A percentile compares a stretch with the other conserved stretches of the same genome.
Evolutionary conservation across 371 early-diverging fungal species (phyloP).

Genomic region (Syncephalastrum contaminatum): DNA sequence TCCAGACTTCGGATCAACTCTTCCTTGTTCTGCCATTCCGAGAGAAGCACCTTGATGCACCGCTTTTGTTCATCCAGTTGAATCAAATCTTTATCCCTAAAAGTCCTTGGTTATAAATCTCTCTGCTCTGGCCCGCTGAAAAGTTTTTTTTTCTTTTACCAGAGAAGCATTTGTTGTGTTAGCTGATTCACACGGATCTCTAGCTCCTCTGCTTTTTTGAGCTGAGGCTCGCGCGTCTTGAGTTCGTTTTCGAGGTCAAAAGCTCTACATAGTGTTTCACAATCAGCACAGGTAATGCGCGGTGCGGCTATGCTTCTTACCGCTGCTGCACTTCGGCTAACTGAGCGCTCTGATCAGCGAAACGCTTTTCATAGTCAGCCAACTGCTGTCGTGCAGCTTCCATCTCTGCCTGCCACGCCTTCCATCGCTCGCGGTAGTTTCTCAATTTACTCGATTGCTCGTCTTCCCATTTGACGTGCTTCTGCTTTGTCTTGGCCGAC

Average conservation of each 20-base stretch:
- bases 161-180: conserved; percentile 57
- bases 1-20: conserved; percentile 41
- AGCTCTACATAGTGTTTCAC: conserved; percentile 23
- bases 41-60: conserved; percentile 39
- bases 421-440: conserved; percentile 57
- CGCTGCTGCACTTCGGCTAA: conserved; percentile 30
- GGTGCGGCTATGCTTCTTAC: conserved; percentile 10
- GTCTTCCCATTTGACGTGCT: conserved; percentile 66
- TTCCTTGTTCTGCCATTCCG: conserved; percentile 48
- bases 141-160: conserved; percentile 22
- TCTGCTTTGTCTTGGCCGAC: conserved; percentile 53
- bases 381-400: conserved; percentile 47
- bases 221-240: conserved; percentile 45
- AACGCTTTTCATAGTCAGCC: conserved; percentile 33
- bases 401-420: conserved; percentile 53
- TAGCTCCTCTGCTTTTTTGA: conserved; percentile 50
- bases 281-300: neutral
- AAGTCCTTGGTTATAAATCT: too few species aligned
- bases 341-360: conserved; percentile 27
- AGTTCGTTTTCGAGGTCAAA: conserved; percentile 56
- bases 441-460: conserved; percentile 57
- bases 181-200: conserved; percentile 59
- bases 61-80: conserved; percentile 45
- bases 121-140: too few species aligned
- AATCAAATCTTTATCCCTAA: conserved; percentile 36